Evolutionary conservation across 768 basidiomycete genomes (phyloP).

Genomic region (Fomitopsis serialis): DNA sequence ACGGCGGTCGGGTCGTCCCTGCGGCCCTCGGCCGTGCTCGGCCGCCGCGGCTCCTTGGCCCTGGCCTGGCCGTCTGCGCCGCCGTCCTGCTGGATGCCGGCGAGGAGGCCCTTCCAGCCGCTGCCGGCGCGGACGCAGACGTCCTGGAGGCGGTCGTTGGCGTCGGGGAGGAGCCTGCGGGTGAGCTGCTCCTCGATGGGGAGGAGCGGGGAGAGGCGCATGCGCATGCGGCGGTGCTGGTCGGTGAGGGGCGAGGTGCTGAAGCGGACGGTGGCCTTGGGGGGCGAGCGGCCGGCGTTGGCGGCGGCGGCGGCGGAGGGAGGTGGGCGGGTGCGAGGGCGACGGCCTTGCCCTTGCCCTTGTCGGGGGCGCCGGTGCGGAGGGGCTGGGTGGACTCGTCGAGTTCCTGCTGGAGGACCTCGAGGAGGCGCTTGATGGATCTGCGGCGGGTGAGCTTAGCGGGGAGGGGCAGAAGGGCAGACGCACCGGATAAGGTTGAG

Average conservation of each 20-base stretch:
- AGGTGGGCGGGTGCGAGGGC: constrained; percentile 8
- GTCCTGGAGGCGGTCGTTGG: constrained; percentile 11
- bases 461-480: not conserved
- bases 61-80: constrained; percentile 1
- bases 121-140: constrained; percentile 47
- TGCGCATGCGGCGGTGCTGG: constrained; percentile 31
- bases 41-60: constrained; percentile 16
- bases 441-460: constrained; percentile 24
- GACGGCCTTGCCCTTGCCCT: constrained; percentile 21
- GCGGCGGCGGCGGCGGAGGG: constrained; percentile 19
- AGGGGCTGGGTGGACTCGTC: constrained; percentile 28
- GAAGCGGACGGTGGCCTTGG: constrained; percentile 25
- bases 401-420: constrained; percentile 42
- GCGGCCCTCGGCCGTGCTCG: constrained; percentile 15
- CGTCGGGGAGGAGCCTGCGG: constrained; percentile 44
- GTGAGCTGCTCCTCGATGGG: constrained; percentile 50
- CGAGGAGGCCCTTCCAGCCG: constrained; percentile 51
- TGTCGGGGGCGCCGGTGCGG: constrained; percentile 12
- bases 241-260: constrained; percentile 25
- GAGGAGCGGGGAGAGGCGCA: constrained; percentile 47
- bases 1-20: constrained; percentile 44
- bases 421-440: constrained; percentile 52
- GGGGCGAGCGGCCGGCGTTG: constrained; percentile 22
- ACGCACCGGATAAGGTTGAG: constrained; percentile 62
- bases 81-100: constrained; percentile 7